phyloP scores from a whole-genome alignment of 2,329 filamentous ascomycete species.

The Arthrobotrys pseudoclavata region DNA sequence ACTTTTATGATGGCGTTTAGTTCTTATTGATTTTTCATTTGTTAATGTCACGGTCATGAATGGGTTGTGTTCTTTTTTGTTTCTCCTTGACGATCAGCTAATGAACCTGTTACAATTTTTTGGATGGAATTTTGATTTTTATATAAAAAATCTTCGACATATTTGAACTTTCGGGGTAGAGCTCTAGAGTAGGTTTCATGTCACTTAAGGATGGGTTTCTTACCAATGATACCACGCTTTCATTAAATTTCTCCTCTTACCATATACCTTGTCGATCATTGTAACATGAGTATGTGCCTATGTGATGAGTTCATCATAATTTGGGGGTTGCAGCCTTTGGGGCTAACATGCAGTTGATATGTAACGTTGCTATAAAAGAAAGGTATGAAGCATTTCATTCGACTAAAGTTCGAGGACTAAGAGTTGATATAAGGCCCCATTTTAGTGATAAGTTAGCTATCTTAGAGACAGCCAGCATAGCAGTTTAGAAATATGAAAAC shows the following conservation, averaged over 20 bases:
- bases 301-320: too few species aligned
- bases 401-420: too few species aligned
- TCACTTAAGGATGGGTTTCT: conserved; percentile 7
- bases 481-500: neutral
- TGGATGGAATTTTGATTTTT: neutral
- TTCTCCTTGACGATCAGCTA: neutral
- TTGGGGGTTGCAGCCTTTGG: too few species aligned
- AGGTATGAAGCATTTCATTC: too few species aligned
- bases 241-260: neutral
- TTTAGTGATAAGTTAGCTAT: too few species aligned
- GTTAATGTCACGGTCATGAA: neutral
- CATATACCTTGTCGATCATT: too few species aligned
- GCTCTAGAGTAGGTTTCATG: conserved; percentile 5
- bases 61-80: neutral
- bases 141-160: conserved; percentile 2
- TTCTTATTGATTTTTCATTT: neutral
- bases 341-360: too few species aligned
- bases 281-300: too few species aligned
- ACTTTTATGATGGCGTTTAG: neutral
- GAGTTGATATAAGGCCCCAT: too few species aligned
- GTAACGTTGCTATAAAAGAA: too few species aligned
- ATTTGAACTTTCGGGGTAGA: neutral
- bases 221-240: conserved; percentile 10
- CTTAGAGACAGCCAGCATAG: too few species aligned
- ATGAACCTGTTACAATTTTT: neutral